These are phyloP conservation scores for Echeveria elegans DNA, from an alignment of 164 flowering plant species.

Conservation along the genomic window DNA sequence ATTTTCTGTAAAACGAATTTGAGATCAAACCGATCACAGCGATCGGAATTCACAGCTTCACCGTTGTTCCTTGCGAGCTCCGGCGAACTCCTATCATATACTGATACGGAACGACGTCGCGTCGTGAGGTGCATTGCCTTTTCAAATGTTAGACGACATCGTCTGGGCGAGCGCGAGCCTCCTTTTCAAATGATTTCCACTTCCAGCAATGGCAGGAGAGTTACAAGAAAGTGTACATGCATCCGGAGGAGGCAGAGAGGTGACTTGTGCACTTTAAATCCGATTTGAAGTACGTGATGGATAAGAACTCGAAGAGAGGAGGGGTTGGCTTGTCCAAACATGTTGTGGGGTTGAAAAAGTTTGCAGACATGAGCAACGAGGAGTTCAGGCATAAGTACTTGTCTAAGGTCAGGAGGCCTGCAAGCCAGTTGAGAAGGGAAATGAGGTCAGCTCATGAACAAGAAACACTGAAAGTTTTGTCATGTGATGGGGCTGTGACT, in stretches of 20 bases:
- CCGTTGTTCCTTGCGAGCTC: too few species aligned
- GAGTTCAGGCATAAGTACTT: conserved; percentile 36
- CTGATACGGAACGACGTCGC: too few species aligned
- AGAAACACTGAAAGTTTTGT: conserved; percentile 4
- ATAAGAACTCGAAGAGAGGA: conserved; percentile 24
- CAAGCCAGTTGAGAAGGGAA: conserved; percentile 11
- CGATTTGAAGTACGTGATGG: conserved; percentile 38
- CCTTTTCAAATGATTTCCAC: too few species aligned
- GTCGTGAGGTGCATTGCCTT: too few species aligned
- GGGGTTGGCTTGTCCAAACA: conserved; percentile 7
- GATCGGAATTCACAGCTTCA: too few species aligned
- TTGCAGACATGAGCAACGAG: conserved; percentile 70
- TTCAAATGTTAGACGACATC: too few species aligned
- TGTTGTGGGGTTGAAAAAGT: conserved; percentile 50
- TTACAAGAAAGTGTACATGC: conserved; percentile 42
- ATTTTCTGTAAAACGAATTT: too few species aligned
- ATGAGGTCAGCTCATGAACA: not conserved
- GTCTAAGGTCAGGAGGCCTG: conserved; percentile 35
- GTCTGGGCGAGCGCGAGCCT: too few species aligned
- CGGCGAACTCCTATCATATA: too few species aligned
- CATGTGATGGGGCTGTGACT: conserved; percentile 50
- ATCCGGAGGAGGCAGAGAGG: conserved; percentile 33
- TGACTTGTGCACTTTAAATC: conserved; percentile 34
- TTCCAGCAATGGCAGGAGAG: conserved; percentile 45
- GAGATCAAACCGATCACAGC: too few species aligned